Base-by-base conservation (phyloP, 139 green algal genomes). In the Ettlia oleoabundans region DNA sequence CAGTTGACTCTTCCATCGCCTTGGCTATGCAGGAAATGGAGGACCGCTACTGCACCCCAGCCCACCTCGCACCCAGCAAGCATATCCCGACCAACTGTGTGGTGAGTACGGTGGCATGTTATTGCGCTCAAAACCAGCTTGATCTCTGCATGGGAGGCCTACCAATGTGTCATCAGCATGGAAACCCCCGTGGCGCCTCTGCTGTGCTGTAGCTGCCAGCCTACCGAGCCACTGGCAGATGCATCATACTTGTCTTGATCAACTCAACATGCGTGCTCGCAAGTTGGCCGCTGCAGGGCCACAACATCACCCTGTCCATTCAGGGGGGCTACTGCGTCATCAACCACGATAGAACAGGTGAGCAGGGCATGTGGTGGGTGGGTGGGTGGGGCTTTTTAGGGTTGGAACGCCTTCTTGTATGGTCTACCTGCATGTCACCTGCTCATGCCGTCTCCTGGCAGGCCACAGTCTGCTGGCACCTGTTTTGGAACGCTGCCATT, bases 261-360 rank as follows among this genome's bases (percentile, higher is more conserved):
- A n/a, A n/a, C n/a, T n/a, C n/a, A n/a, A n/a, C n/a, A n/a, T n/a
- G n/a, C n/a, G n/a, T n/a, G n/a, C n/a, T n/a, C n/a, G n/a, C n/a
- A 15, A 58, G 47, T 58, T 58, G 47, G 47, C 47, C 15, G 47
- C 33, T 41, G 65, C 65, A 72, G 65, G 65, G 65, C 33, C 65
- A 72, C 33, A 72, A 72, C 65, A 32, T 72, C 19, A 72, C 65
- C 19, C 35, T 72, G 33, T 42, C 65, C 6, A 72, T 72, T 18
- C 10, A 43, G 2, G 65, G 65, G 18, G 65, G 65, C 65, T 47
- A 21, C 65, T 72, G 65, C 65, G 47, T 35, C 35, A 21, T 72
- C 65, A 72, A 72, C 37, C 43, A 72, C 33, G 65, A 72, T 35
- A 65, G 30, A 22, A 65, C 55, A 22, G 55, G 55, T 65, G 55